Conservation (phyloP, 768 basidiomycete genomes). For the Boletellus sp. region DNA sequence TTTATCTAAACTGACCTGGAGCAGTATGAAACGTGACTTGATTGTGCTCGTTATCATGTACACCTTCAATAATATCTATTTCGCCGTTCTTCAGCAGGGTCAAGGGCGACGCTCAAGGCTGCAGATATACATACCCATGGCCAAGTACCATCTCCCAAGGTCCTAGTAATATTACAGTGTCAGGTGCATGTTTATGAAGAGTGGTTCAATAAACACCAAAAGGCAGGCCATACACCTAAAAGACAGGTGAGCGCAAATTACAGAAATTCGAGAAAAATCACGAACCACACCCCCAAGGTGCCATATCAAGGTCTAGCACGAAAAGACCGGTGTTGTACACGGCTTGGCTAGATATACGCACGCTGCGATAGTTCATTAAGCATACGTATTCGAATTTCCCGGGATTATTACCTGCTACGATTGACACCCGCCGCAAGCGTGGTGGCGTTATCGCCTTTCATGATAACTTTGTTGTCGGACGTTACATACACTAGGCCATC, state of each 20-base stretch:
- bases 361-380: conserved; percentile 38
- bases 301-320: conserved; percentile 76
- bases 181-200: conserved; percentile 1
- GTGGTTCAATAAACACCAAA: conserved; percentile 47
- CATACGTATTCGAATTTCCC: not conserved
- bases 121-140: conserved; percentile 47
- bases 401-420: conserved; percentile 51
- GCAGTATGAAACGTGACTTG: conserved; percentile 80
- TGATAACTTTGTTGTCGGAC: conserved; percentile 58
- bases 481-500: conserved; percentile 54
- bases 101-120: conserved; percentile 1
- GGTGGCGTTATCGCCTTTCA: conserved; percentile 73
- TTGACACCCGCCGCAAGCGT: conserved; percentile 49
- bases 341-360: conserved; percentile 67
- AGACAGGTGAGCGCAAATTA: conserved; percentile 1
- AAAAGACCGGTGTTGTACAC: conserved; percentile 77
- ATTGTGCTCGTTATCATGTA: conserved; percentile 80
- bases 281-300: conserved; percentile 85
- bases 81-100: conserved; percentile 55
- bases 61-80: conserved; percentile 82
- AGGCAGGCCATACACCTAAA: conserved; percentile 78
- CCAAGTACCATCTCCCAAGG: conserved; percentile 53
- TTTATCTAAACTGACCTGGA: conserved; percentile 40
- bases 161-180: conserved; percentile 20
- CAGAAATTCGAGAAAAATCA: not conserved